Conservation (phyloP, 129 eudicot species). For the Artemisia tridentata region DNA sequence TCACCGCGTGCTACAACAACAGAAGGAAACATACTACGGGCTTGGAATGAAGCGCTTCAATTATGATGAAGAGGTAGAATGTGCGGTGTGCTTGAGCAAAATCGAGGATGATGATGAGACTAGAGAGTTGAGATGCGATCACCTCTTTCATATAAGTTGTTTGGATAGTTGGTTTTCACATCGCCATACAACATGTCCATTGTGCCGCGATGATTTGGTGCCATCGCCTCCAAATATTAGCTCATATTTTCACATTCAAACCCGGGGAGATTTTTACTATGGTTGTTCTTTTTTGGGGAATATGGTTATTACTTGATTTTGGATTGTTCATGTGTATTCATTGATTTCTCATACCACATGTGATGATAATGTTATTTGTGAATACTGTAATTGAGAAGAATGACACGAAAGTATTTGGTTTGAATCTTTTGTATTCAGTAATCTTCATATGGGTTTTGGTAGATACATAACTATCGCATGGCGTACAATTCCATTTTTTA, state of each 20-base stretch:
- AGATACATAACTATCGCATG: no score
- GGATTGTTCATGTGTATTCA: neutral
- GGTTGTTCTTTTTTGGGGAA: conserved; percentile 2
- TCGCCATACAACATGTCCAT: conserved; percentile 32
- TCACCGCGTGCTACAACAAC: conserved; percentile 9
- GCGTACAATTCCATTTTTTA: no score
- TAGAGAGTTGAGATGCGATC: conserved; percentile 36
- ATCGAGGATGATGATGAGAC: conserved; percentile 39
- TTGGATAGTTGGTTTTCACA: conserved; percentile 37
- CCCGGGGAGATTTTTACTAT: conserved; percentile 14
- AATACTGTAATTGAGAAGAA: no score
- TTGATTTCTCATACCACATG: neutral
- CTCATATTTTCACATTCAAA: conserved; percentile 1
- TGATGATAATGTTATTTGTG: neutral
- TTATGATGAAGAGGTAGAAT: conserved; percentile 18
- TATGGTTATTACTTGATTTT: conserved; percentile 8
- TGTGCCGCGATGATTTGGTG: conserved; percentile 31
- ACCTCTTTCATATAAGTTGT: conserved; percentile 39
- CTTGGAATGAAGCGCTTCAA: neutral
- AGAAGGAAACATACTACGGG: neutral
- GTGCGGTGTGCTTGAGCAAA: conserved; percentile 33
- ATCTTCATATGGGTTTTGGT: no score
- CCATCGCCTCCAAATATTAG: neutral
- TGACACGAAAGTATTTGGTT: no score
- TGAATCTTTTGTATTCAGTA: no score